Evolutionary conservation across 441 rosid genomes (phyloP).

Genomic region (Eutrema salsugineum): DNA sequence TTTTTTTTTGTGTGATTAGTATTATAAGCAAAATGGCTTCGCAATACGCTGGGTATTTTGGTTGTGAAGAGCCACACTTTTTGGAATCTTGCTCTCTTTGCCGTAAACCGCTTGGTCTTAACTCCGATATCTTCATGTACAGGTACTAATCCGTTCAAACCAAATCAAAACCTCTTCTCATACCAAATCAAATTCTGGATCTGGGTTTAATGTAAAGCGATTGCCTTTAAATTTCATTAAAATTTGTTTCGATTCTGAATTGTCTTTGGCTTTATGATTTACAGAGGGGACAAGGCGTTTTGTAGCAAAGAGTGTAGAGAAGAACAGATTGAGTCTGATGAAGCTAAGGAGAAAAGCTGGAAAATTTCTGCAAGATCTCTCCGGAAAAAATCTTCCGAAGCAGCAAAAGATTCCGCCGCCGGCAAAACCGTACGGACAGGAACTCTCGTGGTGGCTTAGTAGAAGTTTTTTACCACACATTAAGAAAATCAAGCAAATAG

Average conservation of each 20-base stretch:
- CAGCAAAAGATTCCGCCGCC: conserved; percentile 20
- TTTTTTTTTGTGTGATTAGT: not conserved
- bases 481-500: conserved; percentile 8
- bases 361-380: conserved; percentile 25
- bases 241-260: not conserved
- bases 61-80: conserved; percentile 30
- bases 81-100: conserved; percentile 31
- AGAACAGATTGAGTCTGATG: conserved; percentile 34
- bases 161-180: not conserved
- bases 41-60: conserved; percentile 7
- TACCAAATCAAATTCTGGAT: not conserved
- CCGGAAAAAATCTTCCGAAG: conserved; percentile 18
- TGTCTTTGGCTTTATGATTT: not conserved
- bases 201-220: not conserved
- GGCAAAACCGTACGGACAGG: conserved; percentile 32
- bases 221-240: not conserved
- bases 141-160: conserved; percentile 12
- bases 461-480: conserved; percentile 5
- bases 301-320: conserved; percentile 40
- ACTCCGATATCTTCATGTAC: conserved; percentile 35
- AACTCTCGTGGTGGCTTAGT: conserved; percentile 29
- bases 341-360: conserved; percentile 28
- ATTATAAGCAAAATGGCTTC: conserved; percentile 28
- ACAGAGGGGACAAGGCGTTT: conserved; percentile 35
- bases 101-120: conserved; percentile 29